phyloP scores from a whole-genome alignment of 2,329 filamentous ascomycete species.

The Xylaria polymorpha region DNA sequence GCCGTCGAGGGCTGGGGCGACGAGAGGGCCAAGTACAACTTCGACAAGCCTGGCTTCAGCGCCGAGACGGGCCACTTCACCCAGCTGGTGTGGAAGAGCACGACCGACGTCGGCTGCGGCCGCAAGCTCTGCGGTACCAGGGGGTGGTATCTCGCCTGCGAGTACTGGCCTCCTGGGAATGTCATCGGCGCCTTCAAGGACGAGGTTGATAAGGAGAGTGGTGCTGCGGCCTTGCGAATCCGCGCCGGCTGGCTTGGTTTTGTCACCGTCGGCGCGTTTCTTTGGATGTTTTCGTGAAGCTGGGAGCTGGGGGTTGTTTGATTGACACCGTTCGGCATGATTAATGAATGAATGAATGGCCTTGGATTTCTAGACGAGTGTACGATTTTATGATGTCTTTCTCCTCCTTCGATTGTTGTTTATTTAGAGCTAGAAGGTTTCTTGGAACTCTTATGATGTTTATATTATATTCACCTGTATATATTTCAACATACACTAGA shows the following conservation, averaged over 20 bases:
- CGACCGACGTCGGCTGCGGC: slow-evolving; percentile 68
- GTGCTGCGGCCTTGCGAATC: slow-evolving; percentile 3
- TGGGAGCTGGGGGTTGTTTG: neutral
- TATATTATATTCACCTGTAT: neutral
- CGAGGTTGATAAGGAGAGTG: slow-evolving; percentile 53
- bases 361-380: neutral
- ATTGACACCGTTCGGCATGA: neutral
- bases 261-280: neutral
- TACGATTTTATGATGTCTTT: slow-evolving; percentile 15
- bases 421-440: no score
- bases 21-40: slow-evolving; percentile 70
- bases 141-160: slow-evolving; percentile 73
- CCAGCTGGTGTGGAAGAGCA: slow-evolving; percentile 76
- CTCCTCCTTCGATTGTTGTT: no score
- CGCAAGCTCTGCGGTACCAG: slow-evolving; percentile 55
- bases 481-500: neutral
- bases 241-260: slow-evolving; percentile 17
- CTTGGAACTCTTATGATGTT: neutral
- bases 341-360: no score
- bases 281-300: slow-evolving; percentile 19
- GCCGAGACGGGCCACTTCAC: slow-evolving; percentile 76
- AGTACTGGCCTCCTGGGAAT: slow-evolving; percentile 77
- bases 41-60: slow-evolving; percentile 64
- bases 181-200: slow-evolving; percentile 63
- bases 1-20: slow-evolving; percentile 75